Conservation (phyloP, 371 early-diverging fungal genomes). For the Mucor racemosus region DNA sequence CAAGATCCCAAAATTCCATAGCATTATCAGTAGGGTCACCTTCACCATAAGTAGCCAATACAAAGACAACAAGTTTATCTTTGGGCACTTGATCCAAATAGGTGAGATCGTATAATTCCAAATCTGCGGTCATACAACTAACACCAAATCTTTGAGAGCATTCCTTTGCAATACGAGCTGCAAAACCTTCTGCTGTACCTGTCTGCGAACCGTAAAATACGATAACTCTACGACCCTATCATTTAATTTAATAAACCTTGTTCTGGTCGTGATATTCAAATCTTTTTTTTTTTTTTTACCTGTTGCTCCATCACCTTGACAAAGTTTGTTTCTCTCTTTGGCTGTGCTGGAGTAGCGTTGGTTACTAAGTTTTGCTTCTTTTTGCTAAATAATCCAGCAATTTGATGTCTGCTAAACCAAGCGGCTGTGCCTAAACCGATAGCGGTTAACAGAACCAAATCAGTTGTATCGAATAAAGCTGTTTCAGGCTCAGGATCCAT, state of each 20-base stretch:
- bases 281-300: constrained; percentile 29
- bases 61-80: constrained; percentile 74
- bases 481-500: constrained; percentile 1
- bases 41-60: constrained; percentile 90
- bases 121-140: constrained; percentile 78
- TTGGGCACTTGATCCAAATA: constrained; percentile 71
- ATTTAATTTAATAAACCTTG: not conserved
- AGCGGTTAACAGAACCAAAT: constrained; percentile 52
- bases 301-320: constrained; percentile 67
- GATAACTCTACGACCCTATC: constrained; percentile 69
- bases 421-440: constrained; percentile 58
- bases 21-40: constrained; percentile 96
- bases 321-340: constrained; percentile 59
- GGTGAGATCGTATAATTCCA: constrained; percentile 86
- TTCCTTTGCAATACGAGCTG: constrained; percentile 86
- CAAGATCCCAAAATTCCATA: constrained; percentile 83
- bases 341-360: constrained; percentile 14
- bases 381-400: constrained; percentile 29
- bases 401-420: constrained; percentile 48
- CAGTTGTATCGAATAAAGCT: constrained; percentile 47
- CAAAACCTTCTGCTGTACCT: constrained; percentile 96
- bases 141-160: constrained; percentile 76
- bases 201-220: constrained; percentile 96
- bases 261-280: too few relatives aligned
- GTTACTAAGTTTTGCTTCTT: constrained; percentile 23